Conservation (phyloP, 2,329 filamentous ascomycete genomes). For the Fusarium napiforme region DNA sequence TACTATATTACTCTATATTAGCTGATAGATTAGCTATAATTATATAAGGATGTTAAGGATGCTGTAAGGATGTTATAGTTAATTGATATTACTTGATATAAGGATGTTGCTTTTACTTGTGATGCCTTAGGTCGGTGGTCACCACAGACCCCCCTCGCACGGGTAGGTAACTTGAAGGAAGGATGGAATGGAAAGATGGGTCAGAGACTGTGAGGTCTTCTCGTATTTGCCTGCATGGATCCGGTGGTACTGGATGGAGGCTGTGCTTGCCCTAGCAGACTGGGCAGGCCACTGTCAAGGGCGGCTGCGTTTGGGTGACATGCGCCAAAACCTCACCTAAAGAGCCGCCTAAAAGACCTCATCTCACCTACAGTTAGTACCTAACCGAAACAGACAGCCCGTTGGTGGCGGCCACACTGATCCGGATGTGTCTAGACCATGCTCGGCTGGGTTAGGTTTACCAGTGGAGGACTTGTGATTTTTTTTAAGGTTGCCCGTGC, state of each 20-base stretch:
- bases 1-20: too few species aligned
- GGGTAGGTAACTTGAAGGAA: not conserved
- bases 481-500: slow-evolving; percentile 11
- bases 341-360: slow-evolving; percentile 7
- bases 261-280: slow-evolving; percentile 5
- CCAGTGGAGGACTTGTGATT: not conserved
- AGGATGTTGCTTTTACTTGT: too few species aligned
- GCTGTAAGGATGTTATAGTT: too few species aligned
- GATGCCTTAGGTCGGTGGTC: too few species aligned
- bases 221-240: slow-evolving; percentile 27
- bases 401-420: slow-evolving; percentile 1
- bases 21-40: too few species aligned
- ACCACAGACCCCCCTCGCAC: too few species aligned
- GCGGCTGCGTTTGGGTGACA: not conserved
- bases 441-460: slow-evolving; percentile 13
- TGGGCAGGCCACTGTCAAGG: not conserved
- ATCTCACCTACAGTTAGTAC: not conserved
- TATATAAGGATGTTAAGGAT: too few species aligned
- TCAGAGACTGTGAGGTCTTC: slow-evolving; percentile 19
- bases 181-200: slow-evolving; percentile 26
- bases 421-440: slow-evolving; percentile 6
- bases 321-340: not conserved
- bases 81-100: too few species aligned
- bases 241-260: slow-evolving; percentile 8
- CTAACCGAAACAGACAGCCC: slow-evolving; percentile 7